Percentiles rank a stretch among this genome's conserved stretches.
Conservation (phyloP, 192 early-diverging fungal species). For the Phycomyces blakesleeanus region DNA sequence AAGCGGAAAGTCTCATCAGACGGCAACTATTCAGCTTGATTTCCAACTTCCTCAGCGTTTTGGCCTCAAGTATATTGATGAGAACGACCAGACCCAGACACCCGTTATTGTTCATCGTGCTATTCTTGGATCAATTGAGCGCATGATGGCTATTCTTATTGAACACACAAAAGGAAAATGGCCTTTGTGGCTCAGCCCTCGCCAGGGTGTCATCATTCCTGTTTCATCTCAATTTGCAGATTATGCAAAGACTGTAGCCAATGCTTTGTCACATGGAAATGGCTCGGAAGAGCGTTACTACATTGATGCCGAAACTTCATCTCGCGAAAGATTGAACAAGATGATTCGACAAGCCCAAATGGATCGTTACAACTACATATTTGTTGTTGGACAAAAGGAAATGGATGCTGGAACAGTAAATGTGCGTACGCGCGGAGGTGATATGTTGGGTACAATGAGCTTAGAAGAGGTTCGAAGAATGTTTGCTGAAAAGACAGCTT, state of each 20-base stretch:
- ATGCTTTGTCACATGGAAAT: conserved; percentile 39
- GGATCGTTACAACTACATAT: conserved; percentile 80
- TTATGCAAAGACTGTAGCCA: conserved; percentile 63
- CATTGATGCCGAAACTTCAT: conserved; percentile 75
- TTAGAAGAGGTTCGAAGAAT: conserved; percentile 51
- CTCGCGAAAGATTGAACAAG: conserved; percentile 64
- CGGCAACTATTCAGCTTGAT: conserved; percentile 93
- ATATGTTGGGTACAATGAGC: conserved; percentile 57
- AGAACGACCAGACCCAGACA: conserved; percentile 56
- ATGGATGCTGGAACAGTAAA: conserved; percentile 61
- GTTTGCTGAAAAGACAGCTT: conserved; percentile 35
- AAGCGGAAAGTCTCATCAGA: conserved; percentile 81
- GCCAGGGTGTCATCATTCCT: conserved; percentile 86
- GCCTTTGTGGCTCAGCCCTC: conserved; percentile 94
- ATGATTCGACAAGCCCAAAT: conserved; percentile 78
- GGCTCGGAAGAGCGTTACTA: conserved; percentile 57
- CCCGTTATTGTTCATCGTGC: conserved; percentile 97
- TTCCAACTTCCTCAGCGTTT: conserved; percentile 92
- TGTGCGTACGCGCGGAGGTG: conserved; percentile 65
- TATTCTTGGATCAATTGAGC: conserved; percentile 85
- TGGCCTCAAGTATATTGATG: conserved; percentile 67
- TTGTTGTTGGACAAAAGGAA: conserved; percentile 86
- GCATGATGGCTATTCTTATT: conserved; percentile 93
- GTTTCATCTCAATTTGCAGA: conserved; percentile 55
- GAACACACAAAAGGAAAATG: conserved; percentile 89